phyloP scores from a whole-genome alignment of 2,329 filamentous ascomycete genomes.

The Rhynchosporium agropyri region DNA sequence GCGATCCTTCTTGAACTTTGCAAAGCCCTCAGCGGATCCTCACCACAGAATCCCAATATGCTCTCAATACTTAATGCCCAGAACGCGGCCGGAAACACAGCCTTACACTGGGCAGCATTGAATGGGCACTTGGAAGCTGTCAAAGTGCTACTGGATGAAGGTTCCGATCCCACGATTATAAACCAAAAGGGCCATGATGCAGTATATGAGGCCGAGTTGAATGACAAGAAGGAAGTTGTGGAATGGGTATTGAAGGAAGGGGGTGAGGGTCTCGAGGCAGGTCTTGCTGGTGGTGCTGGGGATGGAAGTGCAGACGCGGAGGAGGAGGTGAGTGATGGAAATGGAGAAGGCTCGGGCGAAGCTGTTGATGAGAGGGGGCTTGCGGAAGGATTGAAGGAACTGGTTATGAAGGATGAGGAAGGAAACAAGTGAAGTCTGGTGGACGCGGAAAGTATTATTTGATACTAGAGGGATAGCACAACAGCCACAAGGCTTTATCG shows the following conservation, averaged over 20 bases:
- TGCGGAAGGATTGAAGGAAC: constrained; percentile 12
- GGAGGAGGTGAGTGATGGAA: constrained; percentile 23
- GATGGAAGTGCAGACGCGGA: constrained; percentile 29
- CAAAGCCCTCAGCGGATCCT: constrained; percentile 44
- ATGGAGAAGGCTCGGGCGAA: constrained; percentile 1
- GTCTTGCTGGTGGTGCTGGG: constrained; percentile 36
- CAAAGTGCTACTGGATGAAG: constrained; percentile 73
- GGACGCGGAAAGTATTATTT: neutral
- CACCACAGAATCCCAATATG: constrained; percentile 38
- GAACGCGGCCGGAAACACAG: constrained; percentile 86
- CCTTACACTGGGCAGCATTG: constrained; percentile 90
- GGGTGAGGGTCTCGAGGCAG: constrained; percentile 44
- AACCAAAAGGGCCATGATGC: constrained; percentile 86
- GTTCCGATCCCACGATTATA: constrained; percentile 75
- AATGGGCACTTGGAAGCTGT: constrained; percentile 85
- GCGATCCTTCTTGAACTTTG: constrained; percentile 53
- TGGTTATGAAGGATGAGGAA: constrained; percentile 13
- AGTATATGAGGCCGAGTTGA: constrained; percentile 72
- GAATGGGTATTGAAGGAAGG: constrained; percentile 51
- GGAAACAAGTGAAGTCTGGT: constrained; percentile 5
- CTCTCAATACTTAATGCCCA: constrained; percentile 63
- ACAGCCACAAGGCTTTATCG: neutral
- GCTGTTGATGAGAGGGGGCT: neutral
- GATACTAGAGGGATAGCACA: neutral
- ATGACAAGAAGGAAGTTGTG: constrained; percentile 67